Evolutionary conservation across 2,329 filamentous ascomycete species (phyloP).

Genomic region (Penicillium brevicompactum): DNA sequence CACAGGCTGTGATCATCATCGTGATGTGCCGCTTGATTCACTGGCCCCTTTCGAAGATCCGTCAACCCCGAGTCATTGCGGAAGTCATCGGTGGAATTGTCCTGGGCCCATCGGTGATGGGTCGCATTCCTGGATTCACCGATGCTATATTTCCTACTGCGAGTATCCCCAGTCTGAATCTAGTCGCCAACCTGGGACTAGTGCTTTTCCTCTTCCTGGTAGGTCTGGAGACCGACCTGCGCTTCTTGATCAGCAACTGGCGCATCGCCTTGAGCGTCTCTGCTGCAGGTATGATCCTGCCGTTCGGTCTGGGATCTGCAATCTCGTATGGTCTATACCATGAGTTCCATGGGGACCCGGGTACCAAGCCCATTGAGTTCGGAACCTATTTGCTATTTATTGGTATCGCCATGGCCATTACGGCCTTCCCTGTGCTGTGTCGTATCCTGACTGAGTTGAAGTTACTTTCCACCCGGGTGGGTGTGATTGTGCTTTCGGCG

Average conservation of each 20-base stretch:
- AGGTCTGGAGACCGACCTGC: conserved; percentile 81
- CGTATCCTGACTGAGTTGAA: conserved; percentile 92
- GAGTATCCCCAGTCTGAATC: conserved; percentile 73
- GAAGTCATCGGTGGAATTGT: conserved; percentile 85
- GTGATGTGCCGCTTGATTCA: conserved; percentile 74
- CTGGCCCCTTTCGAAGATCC: conserved; percentile 73
- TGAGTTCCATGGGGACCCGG: conserved; percentile 64
- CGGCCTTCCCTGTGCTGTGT: conserved; percentile 85
- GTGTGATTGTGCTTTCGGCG: conserved; percentile 84
- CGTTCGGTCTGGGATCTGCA: conserved; percentile 78
- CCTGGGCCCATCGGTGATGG: conserved; percentile 84
- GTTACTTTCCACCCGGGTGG: conserved; percentile 77
- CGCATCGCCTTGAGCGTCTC: conserved; percentile 75
- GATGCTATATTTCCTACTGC: conserved; percentile 72
- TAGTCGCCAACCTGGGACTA: conserved; percentile 81
- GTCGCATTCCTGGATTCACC: conserved; percentile 78
- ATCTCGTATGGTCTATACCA: conserved; percentile 81
- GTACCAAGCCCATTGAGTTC: conserved; percentile 61
- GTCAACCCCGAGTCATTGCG: conserved; percentile 80
- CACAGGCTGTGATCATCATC: conserved; percentile 68
- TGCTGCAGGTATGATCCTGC: conserved; percentile 75
- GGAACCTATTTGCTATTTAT: conserved; percentile 75
- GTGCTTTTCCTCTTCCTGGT: conserved; percentile 87
- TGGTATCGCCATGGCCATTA: conserved; percentile 91
- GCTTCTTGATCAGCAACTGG: conserved; percentile 79